A percentile compares a stretch with the other conserved stretches of the same genome.
phyloP scores from a whole-genome alignment of 169 alveolate genomes.

The Plasmodium reichenowi region DNA sequence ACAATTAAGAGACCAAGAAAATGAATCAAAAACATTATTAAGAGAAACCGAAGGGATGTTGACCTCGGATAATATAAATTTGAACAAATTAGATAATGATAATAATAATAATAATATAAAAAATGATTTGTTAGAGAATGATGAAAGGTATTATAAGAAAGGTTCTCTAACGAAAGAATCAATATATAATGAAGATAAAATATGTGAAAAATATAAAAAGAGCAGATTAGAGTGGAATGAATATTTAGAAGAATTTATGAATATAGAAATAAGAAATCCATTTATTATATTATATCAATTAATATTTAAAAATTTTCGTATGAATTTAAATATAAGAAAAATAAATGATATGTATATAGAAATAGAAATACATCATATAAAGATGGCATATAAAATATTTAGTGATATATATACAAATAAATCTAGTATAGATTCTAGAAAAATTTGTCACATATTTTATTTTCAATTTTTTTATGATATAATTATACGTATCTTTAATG shows the following conservation, averaged over 20 bases:
- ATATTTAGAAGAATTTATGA: constrained; percentile 27
- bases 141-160: neutral
- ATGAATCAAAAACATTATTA: neutral
- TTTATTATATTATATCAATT: constrained; percentile 48
- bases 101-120: neutral
- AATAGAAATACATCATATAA: constrained; percentile 42
- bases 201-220: neutral
- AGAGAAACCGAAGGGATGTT: no score
- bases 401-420: constrained; percentile 19
- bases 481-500: constrained; percentile 45
- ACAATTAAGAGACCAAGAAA: neutral
- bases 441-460: constrained; percentile 23
- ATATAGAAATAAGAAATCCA: constrained; percentile 23
- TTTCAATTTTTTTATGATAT: constrained; percentile 60
- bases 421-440: constrained; percentile 20
- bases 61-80: neutral
- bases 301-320: constrained; percentile 46
- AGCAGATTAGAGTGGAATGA: constrained; percentile 33
- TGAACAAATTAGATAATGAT: neutral
- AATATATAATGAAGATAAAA: neutral
- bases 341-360: constrained; percentile 32
- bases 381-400: constrained; percentile 11
- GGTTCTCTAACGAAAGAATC: neutral
- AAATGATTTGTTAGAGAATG: neutral
- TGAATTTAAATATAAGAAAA: constrained; percentile 8